Conservation (phyloP, 768 basidiomycete genomes). For the Termitomyces sp. region DNA sequence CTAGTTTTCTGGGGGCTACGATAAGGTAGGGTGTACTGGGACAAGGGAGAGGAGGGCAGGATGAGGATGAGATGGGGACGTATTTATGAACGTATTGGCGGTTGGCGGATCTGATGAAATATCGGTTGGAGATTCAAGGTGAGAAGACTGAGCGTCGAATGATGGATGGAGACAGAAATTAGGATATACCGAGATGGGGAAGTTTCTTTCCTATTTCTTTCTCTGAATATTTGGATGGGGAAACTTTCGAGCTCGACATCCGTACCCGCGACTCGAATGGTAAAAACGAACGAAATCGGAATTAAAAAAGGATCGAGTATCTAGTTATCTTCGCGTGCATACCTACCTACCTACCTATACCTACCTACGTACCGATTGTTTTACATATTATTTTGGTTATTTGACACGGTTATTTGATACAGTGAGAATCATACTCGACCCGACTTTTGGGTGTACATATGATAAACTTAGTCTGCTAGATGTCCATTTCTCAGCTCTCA, state of each 20-base stretch:
- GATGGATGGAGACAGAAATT: neutral
- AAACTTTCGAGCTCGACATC: neutral
- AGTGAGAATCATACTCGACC: neutral
- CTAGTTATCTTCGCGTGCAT: too few species aligned
- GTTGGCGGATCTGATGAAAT: neutral
- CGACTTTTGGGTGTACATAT: neutral
- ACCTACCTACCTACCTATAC: neutral
- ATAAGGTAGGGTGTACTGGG: slow-evolving; percentile 3
- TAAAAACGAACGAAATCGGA: neutral
- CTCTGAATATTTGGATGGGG: neutral
- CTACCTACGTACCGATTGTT: neutral
- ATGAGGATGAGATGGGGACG: too few species aligned
- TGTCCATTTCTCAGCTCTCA: too few species aligned
- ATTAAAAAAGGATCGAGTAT: neutral
- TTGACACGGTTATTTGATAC: neutral
- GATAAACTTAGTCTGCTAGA: too few species aligned
- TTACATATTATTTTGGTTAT: neutral
- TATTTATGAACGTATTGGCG: neutral
- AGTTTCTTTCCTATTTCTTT: too few species aligned
- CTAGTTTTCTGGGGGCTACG: slow-evolving; percentile 24
- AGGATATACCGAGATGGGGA: neutral
- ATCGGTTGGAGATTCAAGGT: neutral
- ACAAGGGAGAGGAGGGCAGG: too few species aligned
- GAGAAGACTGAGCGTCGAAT: too few species aligned
- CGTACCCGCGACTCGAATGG: neutral